Conservation (phyloP, 2,329 filamentous ascomycete genomes). For the Ophiostoma triangulosporum region DNA sequence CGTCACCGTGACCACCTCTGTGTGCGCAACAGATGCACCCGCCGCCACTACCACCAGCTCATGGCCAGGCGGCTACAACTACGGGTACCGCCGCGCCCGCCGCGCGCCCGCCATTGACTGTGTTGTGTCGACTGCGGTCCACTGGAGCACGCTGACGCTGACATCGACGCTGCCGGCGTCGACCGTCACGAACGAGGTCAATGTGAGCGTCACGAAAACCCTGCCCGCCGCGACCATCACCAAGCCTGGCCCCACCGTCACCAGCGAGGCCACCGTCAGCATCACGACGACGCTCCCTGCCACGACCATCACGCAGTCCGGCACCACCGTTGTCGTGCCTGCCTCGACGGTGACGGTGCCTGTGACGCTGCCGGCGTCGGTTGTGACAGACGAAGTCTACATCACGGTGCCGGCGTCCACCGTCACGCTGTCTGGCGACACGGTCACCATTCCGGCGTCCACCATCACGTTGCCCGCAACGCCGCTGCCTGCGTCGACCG, state of each 20-base stretch:
- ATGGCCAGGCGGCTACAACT: background rate
- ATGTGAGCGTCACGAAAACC: slow-evolving; percentile 4
- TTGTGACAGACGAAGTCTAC: background rate
- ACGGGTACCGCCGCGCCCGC: background rate
- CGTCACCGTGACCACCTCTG: background rate
- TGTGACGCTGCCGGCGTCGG: slow-evolving; percentile 8
- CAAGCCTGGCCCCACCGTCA: background rate
- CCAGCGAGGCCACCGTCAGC: slow-evolving; percentile 9
- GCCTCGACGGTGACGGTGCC: slow-evolving; percentile 7
- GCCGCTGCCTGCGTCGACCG: slow-evolving; percentile 9
- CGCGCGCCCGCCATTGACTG: background rate
- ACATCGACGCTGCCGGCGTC: slow-evolving; percentile 9
- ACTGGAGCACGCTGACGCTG: slow-evolving; percentile 4
- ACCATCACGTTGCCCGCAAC: slow-evolving; percentile 8
- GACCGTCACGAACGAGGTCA: slow-evolving; percentile 6
- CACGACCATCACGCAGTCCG: slow-evolving; percentile 2
- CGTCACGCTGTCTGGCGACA: background rate
- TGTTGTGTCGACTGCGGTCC: background rate
- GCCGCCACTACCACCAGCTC: background rate
- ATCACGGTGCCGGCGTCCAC: background rate
- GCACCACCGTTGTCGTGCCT: background rate
- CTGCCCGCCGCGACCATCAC: slow-evolving; percentile 2
- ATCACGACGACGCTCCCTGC: slow-evolving; percentile 5
- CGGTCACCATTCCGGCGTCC: slow-evolving; percentile 7
- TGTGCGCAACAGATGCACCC: background rate